Percentiles rank a stretch among this genome's conserved stretches.
Evolutionary conservation across 768 basidiomycete species (phyloP).

Genomic region (Strobilomyces echinocephalus): DNA sequence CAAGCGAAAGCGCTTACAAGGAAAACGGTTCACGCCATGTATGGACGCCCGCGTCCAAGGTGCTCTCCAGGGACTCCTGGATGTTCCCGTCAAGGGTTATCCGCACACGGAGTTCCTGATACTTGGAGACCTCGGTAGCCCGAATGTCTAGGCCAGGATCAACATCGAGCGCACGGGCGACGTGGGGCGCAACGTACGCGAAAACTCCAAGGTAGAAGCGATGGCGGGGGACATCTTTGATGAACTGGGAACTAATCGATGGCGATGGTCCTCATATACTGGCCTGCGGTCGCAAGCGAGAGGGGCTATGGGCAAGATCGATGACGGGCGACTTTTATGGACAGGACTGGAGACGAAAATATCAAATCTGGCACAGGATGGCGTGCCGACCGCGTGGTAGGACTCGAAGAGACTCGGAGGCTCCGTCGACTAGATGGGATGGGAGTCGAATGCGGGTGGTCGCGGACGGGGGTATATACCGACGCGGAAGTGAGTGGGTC

Average conservation of each 20-base stretch:
- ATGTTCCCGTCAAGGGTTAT: conserved; percentile 26
- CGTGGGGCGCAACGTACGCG: conserved; percentile 14
- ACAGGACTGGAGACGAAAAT: conserved; percentile 16
- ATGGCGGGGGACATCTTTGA: conserved; percentile 16
- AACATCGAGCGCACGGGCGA: not conserved
- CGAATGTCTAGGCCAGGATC: conserved; percentile 17
- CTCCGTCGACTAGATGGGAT: conserved; percentile 20
- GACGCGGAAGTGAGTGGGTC: conserved; percentile 29
- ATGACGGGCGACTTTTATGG: conserved; percentile 24
- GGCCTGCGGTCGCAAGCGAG: conserved; percentile 23
- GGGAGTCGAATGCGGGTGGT: conserved; percentile 11
- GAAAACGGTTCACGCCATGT: conserved; percentile 28
- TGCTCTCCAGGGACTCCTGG: conserved; percentile 29
- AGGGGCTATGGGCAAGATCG: conserved; percentile 32
- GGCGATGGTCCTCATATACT: conserved; percentile 19
- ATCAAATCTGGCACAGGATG: conserved; percentile 32
- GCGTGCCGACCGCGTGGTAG: conserved; percentile 30
- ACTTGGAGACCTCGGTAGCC: conserved; percentile 20
- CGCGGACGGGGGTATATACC: conserved; percentile 25
- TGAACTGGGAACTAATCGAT: conserved; percentile 6
- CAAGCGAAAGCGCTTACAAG: conserved; percentile 17
- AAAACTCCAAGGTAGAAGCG: conserved; percentile 22
- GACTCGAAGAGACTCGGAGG: conserved; percentile 10
- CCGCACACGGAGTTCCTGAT: conserved; percentile 23
- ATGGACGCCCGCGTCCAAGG: conserved; percentile 21